These are phyloP conservation scores for Geosmithia putterillii DNA, from an alignment of 2,329 filamentous ascomycete genomes.

Conservation along the genomic window DNA sequence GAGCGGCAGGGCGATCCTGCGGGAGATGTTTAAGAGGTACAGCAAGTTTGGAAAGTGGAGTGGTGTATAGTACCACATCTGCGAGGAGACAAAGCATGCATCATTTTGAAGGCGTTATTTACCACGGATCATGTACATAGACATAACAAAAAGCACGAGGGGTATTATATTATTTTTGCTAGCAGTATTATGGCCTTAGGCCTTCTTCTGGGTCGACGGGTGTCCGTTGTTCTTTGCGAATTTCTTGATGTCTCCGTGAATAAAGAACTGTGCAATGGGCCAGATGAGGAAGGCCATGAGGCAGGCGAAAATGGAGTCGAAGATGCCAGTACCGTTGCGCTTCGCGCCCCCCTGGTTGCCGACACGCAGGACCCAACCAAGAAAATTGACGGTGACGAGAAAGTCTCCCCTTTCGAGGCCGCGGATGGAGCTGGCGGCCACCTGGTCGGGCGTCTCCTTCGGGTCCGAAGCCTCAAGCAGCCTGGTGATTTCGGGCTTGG, in stretches of 20 bases:
- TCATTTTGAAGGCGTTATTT: not conserved
- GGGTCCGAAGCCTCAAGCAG: slow-evolving; percentile 75
- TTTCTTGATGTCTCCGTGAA: slow-evolving; percentile 44
- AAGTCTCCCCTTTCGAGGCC: slow-evolving; percentile 74
- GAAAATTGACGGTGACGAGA: slow-evolving; percentile 61
- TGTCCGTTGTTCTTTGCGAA: slow-evolving; percentile 48
- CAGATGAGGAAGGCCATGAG: slow-evolving; percentile 37
- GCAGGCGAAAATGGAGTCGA: slow-evolving; percentile 46
- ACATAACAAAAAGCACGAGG: not conserved
- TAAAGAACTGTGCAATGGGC: slow-evolving; percentile 42
- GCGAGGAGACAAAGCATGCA: slow-evolving; percentile 1
- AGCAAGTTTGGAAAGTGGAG: slow-evolving; percentile 53
- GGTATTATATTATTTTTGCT: not conserved
- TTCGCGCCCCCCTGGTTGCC: slow-evolving; percentile 39
- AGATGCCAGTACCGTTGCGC: slow-evolving; percentile 41
- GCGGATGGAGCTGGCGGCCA: slow-evolving; percentile 56
- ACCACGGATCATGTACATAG: not conserved
- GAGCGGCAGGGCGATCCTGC: slow-evolving; percentile 45
- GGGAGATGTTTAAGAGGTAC: slow-evolving; percentile 46
- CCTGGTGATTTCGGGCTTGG: slow-evolving; percentile 71
- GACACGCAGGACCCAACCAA: slow-evolving; percentile 63
- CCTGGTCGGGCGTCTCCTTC: slow-evolving; percentile 63
- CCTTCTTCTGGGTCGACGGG: slow-evolving; percentile 33
- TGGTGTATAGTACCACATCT: slow-evolving; percentile 27
- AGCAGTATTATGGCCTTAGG: slow-evolving; percentile 5